A percentile compares a stretch with the other conserved stretches of the same genome.
These are phyloP conservation scores for Aspergillus jensenii DNA, from an alignment of 2,329 filamentous ascomycete species.

Conservation along the genomic window DNA sequence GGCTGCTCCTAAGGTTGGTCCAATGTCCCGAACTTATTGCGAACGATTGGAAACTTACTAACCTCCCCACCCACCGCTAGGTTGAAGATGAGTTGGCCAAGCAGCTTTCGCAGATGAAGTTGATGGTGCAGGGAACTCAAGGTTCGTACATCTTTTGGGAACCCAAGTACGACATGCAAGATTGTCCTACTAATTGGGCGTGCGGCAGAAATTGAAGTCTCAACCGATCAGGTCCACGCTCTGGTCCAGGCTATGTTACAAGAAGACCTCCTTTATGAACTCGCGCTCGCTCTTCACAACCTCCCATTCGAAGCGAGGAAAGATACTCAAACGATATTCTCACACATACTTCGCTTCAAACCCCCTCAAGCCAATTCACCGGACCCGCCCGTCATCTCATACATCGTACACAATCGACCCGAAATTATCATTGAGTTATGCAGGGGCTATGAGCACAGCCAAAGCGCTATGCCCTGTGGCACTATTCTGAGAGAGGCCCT, in stretches of 20 bases:
- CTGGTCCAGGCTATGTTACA: conserved; percentile 82
- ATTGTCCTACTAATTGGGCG: conserved; percentile 2
- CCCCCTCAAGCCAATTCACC: conserved; percentile 64
- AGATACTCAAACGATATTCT: conserved; percentile 93
- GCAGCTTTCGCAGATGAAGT: conserved; percentile 85
- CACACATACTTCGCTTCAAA: conserved; percentile 88
- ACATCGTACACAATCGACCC: conserved; percentile 81
- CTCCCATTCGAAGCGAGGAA: conserved; percentile 96
- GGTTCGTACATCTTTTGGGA: conserved; percentile 52
- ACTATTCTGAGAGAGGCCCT: conserved; percentile 84
- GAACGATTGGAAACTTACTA: conserved; percentile 16
- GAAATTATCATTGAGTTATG: conserved; percentile 87
- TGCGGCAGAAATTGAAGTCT: conserved; percentile 73
- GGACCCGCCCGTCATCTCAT: conserved; percentile 82
- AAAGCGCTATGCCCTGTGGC: conserved; percentile 88
- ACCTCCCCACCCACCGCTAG: conserved; percentile 48
- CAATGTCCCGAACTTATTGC: neutral
- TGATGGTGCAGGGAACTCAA: conserved; percentile 87
- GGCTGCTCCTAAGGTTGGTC: conserved; percentile 54
- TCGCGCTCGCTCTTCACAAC: conserved; percentile 78
- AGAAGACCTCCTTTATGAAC: conserved; percentile 82
- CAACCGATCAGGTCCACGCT: conserved; percentile 82
- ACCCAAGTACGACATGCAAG: neutral
- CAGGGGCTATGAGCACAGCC: conserved; percentile 82
- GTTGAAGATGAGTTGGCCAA: conserved; percentile 82